Base-by-base conservation (phyloP, 805 yeast species). In the Saturnispora galanensis region DNA sequence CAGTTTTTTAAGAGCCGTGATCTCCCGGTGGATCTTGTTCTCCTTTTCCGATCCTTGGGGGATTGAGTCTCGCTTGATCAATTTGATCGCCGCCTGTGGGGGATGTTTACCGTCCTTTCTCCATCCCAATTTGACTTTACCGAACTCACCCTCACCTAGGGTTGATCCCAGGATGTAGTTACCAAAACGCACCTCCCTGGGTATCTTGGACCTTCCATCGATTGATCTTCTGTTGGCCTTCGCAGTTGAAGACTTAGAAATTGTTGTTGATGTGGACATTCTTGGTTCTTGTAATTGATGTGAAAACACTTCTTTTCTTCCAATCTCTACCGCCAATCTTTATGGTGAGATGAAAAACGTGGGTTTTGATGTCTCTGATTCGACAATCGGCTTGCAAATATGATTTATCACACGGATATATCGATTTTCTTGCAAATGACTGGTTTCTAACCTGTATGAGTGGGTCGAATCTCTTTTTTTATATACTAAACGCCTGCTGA, bases 61-160 rank as follows among this genome's bases (percentile, higher is more conserved):
- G n/a, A 93, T 81, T 10, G 87, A 78, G 48, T 88, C 96, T 55
- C 95, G 74, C 56, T 89, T 79, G 47, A 93, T 87, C 50, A 93
- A 76, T 59, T 93, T 93, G 56, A 93, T 88, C 39, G 98, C 98
- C 10, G 87, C 95, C 65, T 88, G 94, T 33, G 82, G 74, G 3
- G 87, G 82, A 47, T 78, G 76, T 57, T 77, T 67, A 15, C 87
- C 88, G 55, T 80, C 89, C 60, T 84, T 85, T 48, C 95, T 73
- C 97, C 97, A 90, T 11, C 97, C 97, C 17, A 93, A 70, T 61
- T 90, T 93, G 47, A 93, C 98, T 63, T 93, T 90, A 47, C 98
- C 98, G 63, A 93, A 93, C 60, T 93, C 98, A 40, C 98, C 98
- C 65, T 93, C 96, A 31, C 98, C 98, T 11, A 93, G 67, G 0